phyloP scores from a whole-genome alignment of 495 filamentous ascomycete genomes.

The Peziza echinospora region DNA sequence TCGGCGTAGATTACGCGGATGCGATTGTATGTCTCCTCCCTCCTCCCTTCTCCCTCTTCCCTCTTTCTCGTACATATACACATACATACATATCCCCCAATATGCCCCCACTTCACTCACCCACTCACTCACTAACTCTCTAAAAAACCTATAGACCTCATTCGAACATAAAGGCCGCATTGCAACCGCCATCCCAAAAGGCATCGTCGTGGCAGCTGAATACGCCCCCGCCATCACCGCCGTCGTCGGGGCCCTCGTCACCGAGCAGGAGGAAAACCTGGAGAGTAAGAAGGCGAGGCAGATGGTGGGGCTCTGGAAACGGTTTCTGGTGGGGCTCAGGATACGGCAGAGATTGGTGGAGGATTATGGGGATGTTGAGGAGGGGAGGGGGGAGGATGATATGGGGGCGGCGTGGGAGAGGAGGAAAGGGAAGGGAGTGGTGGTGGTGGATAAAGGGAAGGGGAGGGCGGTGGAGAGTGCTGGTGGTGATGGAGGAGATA shows the following conservation, averaged over 20 bases:
- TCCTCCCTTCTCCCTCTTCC: too few species aligned
- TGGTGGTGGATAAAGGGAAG: not conserved
- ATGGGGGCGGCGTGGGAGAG: slow-evolving; percentile 28
- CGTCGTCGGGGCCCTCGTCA: slow-evolving; percentile 22
- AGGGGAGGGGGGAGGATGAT: slow-evolving; percentile 25
- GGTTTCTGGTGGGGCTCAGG: slow-evolving; percentile 50
- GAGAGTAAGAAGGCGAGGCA: slow-evolving; percentile 36
- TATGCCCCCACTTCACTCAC: not conserved
- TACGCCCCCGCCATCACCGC: not conserved
- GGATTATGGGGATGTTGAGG: slow-evolving; percentile 15
- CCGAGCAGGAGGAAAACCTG: slow-evolving; percentile 33
- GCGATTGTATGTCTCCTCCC: slow-evolving; percentile 33
- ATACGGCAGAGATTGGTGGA: slow-evolving; percentile 41
- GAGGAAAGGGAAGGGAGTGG: slow-evolving; percentile 16
- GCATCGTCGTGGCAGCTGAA: slow-evolving; percentile 32
- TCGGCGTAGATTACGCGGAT: slow-evolving; percentile 70
- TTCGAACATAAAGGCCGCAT: slow-evolving; percentile 67
- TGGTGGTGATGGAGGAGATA: slow-evolving; percentile 3
- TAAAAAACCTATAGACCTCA: slow-evolving; percentile 44
- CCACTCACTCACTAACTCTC: too few species aligned
- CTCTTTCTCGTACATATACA: too few species aligned
- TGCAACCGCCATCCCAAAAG: slow-evolving; percentile 57
- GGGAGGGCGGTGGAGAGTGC: not conserved
- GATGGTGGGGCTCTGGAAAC: slow-evolving; percentile 37
- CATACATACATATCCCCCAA: not conserved